phyloP scores from a whole-genome alignment of 2,329 filamentous ascomycete genomes.

The Didymella pomorum region DNA sequence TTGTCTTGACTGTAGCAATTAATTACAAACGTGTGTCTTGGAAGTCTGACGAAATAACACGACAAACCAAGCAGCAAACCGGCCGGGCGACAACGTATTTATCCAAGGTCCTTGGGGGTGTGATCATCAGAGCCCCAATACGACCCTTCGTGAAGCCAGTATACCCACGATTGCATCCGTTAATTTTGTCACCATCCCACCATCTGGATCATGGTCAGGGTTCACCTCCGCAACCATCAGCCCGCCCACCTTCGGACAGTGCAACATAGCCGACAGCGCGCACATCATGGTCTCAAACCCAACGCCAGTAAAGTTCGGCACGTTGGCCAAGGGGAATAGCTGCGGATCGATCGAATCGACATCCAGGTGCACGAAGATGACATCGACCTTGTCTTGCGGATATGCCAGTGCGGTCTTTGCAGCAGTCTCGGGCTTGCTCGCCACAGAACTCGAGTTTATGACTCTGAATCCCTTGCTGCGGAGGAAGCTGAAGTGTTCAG shows the following conservation, averaged over 20 bases:
- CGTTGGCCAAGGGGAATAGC: neutral
- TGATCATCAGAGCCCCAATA: too few species aligned
- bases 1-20: too few species aligned
- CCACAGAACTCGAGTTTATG: neutral
- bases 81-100: too few species aligned
- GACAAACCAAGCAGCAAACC: too few species aligned
- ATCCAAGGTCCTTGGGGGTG: too few species aligned
- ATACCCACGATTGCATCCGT: neutral
- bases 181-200: neutral
- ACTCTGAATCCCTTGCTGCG: neutral
- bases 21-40: too few species aligned
- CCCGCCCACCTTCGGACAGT: neutral
- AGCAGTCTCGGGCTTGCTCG: neutral
- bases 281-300: neutral
- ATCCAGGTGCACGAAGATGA: neutral
- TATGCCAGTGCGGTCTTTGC: neutral
- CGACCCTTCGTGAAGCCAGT: neutral
- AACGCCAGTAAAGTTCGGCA: neutral
- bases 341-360: neutral
- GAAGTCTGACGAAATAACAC: too few species aligned
- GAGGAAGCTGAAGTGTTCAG: neutral
- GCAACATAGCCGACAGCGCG: neutral
- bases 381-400: neutral
- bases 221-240: neutral
- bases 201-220: neutral